phyloP scores from a whole-genome alignment of 1,284 basidiomycete species.

The Rhodotorula sp. region DNA sequence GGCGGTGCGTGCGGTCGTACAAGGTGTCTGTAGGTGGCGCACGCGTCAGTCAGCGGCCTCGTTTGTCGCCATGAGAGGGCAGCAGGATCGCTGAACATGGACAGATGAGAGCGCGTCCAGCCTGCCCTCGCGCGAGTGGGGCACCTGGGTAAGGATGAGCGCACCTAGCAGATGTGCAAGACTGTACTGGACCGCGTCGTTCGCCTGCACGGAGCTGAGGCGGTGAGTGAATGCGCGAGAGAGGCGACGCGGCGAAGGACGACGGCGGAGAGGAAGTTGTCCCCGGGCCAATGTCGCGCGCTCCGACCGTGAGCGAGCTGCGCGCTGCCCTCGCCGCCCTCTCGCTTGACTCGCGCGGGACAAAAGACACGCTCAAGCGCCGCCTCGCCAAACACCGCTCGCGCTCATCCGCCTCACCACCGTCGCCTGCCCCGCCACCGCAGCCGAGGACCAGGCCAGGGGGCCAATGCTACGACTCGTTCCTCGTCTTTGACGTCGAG shows the following conservation, averaged over 20 bases:
- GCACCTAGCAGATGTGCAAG: background rate
- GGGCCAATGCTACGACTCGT: conserved; percentile 49
- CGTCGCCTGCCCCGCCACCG: background rate
- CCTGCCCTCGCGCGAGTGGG: background rate
- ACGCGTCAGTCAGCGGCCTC: background rate
- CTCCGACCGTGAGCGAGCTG: conserved; percentile 12
- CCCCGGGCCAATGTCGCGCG: background rate
- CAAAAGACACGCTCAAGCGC: conserved; percentile 44
- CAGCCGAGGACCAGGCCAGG: background rate
- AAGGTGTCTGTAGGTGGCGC: background rate
- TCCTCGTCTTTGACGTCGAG: conserved; percentile 72
- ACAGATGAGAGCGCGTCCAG: background rate
- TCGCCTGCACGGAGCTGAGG: background rate
- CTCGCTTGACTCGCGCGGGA: conserved; percentile 47
- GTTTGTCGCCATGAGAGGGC: background rate
- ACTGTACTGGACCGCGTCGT: background rate
- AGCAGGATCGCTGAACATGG: conserved; percentile 7
- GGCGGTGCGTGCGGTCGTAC: background rate
- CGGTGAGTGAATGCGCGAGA: background rate
- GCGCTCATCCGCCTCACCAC: conserved; percentile 2
- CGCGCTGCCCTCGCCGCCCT: conserved; percentile 40
- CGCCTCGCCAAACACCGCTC: background rate
- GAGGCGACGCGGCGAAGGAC: background rate
- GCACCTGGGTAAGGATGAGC: background rate
- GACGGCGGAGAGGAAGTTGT: no score